Evolutionary conservation across 1,284 basidiomycete species (phyloP).

Genomic region (Pholiota adiposa): DNA sequence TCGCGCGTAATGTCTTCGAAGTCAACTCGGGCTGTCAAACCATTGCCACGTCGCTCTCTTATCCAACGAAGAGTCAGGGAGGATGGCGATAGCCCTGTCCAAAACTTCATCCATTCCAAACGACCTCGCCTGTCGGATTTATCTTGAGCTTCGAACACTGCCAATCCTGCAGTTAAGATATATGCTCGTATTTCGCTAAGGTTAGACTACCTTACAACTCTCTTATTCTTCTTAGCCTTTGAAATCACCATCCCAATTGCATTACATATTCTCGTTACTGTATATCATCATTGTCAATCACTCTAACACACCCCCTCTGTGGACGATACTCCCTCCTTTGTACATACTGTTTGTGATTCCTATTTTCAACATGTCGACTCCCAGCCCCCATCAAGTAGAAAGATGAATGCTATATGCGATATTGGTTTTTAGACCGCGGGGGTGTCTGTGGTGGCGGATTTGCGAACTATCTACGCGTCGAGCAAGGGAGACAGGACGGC

Average conservation of each 20-base stretch:
- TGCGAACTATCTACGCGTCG: neutral
- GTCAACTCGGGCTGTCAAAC: conserved; percentile 2
- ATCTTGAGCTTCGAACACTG: neutral
- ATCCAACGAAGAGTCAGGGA: conserved; percentile 9
- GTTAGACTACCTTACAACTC: neutral
- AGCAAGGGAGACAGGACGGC: neutral
- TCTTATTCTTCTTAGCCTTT: neutral
- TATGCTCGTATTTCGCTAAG: neutral
- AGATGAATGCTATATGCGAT: no score
- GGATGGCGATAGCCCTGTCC: conserved; percentile 8
- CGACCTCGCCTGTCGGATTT: conserved; percentile 11
- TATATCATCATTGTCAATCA: neutral
- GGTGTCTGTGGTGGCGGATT: neutral
- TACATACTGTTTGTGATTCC: neutral
- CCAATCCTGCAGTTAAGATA: neutral
- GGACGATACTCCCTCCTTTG: neutral
- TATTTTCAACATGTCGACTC: no score
- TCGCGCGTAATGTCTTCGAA: neutral
- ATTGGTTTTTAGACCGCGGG: neutral
- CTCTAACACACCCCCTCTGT: neutral
- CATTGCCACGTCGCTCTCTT: conserved; percentile 11
- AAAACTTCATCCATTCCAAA: conserved; percentile 3
- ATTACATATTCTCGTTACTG: neutral
- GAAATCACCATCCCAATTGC: neutral
- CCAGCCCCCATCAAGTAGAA: neutral